phyloP scores from a whole-genome alignment of 2,329 filamentous ascomycete species.

The Mariannaea sp. region DNA sequence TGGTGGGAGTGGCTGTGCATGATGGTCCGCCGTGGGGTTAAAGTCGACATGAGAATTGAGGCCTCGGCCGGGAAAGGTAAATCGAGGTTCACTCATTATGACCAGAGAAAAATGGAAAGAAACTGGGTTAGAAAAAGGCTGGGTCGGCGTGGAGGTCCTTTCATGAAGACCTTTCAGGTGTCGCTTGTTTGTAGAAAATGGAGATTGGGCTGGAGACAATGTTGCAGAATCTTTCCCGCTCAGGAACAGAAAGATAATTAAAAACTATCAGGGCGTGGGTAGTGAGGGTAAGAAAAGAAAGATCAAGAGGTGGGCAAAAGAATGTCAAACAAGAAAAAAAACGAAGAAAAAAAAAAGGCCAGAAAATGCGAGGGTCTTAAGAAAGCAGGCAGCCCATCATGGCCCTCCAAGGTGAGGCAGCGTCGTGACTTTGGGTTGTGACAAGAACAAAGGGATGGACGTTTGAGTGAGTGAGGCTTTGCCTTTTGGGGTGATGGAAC shows the following conservation, averaged over 20 bases:
- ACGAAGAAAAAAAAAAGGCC: constrained; percentile 4
- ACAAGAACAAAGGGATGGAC: constrained; percentile 35
- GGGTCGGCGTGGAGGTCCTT: too few relatives aligned
- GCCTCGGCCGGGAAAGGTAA: constrained; percentile 9
- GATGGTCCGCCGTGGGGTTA: constrained; percentile 26
- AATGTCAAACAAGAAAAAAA: background rate
- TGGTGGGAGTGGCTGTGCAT: constrained; percentile 13
- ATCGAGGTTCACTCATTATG: constrained; percentile 23
- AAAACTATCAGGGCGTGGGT: background rate
- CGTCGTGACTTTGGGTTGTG: constrained; percentile 33
- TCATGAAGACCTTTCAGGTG: too few relatives aligned
- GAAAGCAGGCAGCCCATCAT: constrained; percentile 29
- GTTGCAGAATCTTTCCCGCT: background rate
- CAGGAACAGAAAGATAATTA: background rate
- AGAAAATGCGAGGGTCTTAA: background rate
- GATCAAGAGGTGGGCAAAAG: too few relatives aligned
- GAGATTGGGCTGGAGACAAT: too few relatives aligned
- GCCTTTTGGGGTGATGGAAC: background rate
- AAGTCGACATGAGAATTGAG: constrained; percentile 24
- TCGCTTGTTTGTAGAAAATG: too few relatives aligned
- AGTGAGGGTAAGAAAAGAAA: background rate
- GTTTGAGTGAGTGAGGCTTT: background rate
- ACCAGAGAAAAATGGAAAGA: constrained; percentile 20
- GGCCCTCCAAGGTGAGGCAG: constrained; percentile 22
- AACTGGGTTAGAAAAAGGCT: constrained; percentile 10